Conservation (phyloP, 495 filamentous ascomycete species). For the Endocarpon pusillum region DNA sequence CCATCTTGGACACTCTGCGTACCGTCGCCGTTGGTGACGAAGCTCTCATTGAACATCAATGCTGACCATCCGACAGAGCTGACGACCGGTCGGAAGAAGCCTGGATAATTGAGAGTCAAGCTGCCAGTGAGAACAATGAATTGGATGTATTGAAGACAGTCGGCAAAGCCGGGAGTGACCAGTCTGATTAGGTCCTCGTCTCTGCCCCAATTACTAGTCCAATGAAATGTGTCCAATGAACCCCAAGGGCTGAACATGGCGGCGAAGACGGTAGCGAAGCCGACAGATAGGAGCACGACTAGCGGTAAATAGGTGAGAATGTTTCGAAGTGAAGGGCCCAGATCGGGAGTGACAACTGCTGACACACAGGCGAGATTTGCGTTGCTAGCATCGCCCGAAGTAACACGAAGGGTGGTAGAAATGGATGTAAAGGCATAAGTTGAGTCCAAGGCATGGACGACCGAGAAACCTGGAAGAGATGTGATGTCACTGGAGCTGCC, state of each 20-base stretch:
- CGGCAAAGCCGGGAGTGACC: slow-evolving; percentile 90
- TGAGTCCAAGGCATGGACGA: slow-evolving; percentile 60
- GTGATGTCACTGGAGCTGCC: slow-evolving; percentile 35
- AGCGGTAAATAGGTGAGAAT: slow-evolving; percentile 66
- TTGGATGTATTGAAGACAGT: slow-evolving; percentile 94
- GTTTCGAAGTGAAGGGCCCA: slow-evolving; percentile 44
- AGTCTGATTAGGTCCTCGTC: slow-evolving; percentile 83
- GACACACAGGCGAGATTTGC: slow-evolving; percentile 64
- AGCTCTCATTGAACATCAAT: slow-evolving; percentile 87
- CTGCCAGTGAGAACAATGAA: slow-evolving; percentile 78
- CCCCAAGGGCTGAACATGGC: slow-evolving; percentile 90
- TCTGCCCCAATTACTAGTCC: slow-evolving; percentile 90
- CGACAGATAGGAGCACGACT: slow-evolving; percentile 61
- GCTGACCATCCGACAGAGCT: slow-evolving; percentile 75
- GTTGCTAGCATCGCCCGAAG: slow-evolving; percentile 47
- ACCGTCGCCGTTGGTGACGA: slow-evolving; percentile 49
- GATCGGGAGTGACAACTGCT: slow-evolving; percentile 62
- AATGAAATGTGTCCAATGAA: slow-evolving; percentile 70
- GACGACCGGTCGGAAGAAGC: slow-evolving; percentile 81
- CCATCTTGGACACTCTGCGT: slow-evolving; percentile 58
- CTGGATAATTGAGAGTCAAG: slow-evolving; percentile 75
- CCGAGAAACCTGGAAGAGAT: slow-evolving; percentile 52
- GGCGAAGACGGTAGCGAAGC: slow-evolving; percentile 61
- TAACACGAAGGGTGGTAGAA: slow-evolving; percentile 46
- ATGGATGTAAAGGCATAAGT: slow-evolving; percentile 75